Base-by-base conservation (phyloP, 768 basidiomycete genomes). In the Russula brevipes region DNA sequence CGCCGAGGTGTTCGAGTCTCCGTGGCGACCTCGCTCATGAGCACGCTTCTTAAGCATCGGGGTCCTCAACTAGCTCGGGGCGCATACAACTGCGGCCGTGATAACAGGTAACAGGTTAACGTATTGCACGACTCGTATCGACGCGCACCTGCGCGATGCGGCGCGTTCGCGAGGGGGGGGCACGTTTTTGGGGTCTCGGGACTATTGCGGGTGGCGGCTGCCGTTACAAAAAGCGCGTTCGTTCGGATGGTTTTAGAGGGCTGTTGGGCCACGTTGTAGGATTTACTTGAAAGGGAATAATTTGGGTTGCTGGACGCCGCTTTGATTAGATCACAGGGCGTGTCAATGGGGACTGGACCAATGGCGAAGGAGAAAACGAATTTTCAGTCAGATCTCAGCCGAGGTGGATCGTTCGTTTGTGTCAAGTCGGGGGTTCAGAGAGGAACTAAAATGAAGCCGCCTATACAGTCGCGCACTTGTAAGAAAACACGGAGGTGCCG, bases 291-390 rank as follows among this genome's bases (percentile, higher is more conserved):
- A 53, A 70, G 81, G n/a, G 65, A 76, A 0, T 82, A 85, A 65
- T 72, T 73, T 6, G 5, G 11, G 2, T 63, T 68, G 1, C 54
- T 19, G 77, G 79, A 0, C 66, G 61, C 33, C 70, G 84, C 6
- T 85, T 86, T 54, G 84, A 85, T 57, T 85, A 83, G 83, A 85
- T 85, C 60, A 72, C 79, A 0, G 75, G 78, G 8, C 69, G 78
- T 35, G 65, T 52, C 41, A 14, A 16, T 14, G 17, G 79, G 76
- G 0, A 68, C 74, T 4, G 79, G 73, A 0, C 82, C 82, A 0
- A 72, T 66, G 57, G 66, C 71, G 0, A 81, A 84, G 39, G 82
- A 85, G 65, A 75, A 73, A 35, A 71, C 31, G 66, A 81, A 83
- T 51, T 76, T 72, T 3, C 58, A 70, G 8, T 24, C 24, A 24